phyloP scores from a whole-genome alignment of 306 rosid species.

The Castanea crenata region DNA sequence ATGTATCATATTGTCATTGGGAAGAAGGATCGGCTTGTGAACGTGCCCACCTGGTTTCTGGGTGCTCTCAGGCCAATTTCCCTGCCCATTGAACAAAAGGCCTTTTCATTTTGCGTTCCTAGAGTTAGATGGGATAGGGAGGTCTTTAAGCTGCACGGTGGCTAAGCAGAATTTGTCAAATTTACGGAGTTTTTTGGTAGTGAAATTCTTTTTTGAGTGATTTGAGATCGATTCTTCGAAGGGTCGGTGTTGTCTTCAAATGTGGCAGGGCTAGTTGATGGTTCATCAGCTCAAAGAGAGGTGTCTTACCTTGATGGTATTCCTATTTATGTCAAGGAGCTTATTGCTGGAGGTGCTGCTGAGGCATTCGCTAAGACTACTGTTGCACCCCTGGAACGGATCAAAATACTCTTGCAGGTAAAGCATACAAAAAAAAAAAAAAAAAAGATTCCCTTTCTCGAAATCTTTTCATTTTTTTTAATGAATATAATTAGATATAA shows the following conservation, averaged over 20 bases:
- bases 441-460: neutral
- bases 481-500: neutral
- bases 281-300: constrained; percentile 54
- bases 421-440: neutral
- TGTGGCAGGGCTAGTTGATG: constrained; percentile 73
- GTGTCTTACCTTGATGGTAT: constrained; percentile 45
- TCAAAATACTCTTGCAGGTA: constrained; percentile 96
- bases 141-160: constrained; percentile 69
- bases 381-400: constrained; percentile 93
- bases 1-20: constrained; percentile 54
- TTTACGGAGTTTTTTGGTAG: neutral
- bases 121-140: constrained; percentile 71
- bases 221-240: constrained; percentile 66
- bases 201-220: no score
- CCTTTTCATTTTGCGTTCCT: constrained; percentile 30
- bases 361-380: constrained; percentile 83
- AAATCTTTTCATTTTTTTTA: neutral
- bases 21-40: constrained; percentile 54
- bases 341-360: constrained; percentile 88
- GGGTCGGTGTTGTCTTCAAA: constrained; percentile 54
- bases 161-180: constrained; percentile 27
- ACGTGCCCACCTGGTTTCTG: constrained; percentile 54
- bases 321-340: constrained; percentile 83
- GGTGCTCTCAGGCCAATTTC: constrained; percentile 54
- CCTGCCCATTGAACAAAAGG: constrained; percentile 21